Conservation (phyloP, 2,329 filamentous ascomycete genomes). For the Ophiosphaerella herpotricha region DNA sequence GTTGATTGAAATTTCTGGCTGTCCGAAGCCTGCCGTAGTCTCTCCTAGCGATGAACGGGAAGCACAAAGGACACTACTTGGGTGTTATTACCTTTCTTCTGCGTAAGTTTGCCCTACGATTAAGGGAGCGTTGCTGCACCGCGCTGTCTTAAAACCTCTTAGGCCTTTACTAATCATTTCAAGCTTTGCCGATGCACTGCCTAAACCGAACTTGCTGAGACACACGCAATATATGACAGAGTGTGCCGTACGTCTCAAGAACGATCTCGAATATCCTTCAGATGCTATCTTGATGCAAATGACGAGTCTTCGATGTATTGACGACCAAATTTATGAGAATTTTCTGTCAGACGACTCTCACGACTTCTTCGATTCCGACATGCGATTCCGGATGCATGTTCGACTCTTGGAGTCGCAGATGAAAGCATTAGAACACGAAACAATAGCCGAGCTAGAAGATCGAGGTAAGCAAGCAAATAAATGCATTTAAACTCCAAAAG, state of each 20-base stretch:
- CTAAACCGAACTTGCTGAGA: conserved; percentile 7
- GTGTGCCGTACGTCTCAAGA: conserved; percentile 8
- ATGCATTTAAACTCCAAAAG: neutral
- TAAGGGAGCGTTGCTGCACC: neutral
- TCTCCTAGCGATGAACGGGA: conserved; percentile 16
- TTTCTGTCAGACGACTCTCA: conserved; percentile 19
- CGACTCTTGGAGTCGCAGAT: conserved; percentile 20
- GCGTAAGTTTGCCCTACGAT: conserved; percentile 21
- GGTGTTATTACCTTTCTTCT: conserved; percentile 28
- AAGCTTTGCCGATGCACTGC: no score
- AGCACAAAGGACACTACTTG: conserved; percentile 24
- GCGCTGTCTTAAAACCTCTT: no score
- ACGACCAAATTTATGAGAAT: conserved; percentile 24
- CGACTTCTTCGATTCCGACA: conserved; percentile 18
- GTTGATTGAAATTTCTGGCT: conserved; percentile 13
- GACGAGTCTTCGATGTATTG: conserved; percentile 18
- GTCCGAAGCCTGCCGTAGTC: conserved; percentile 1
- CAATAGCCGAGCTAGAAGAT: conserved; percentile 12
- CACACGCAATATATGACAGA: conserved; percentile 16
- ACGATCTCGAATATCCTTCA: conserved; percentile 16
- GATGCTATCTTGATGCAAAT: conserved; percentile 20
- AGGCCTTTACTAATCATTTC: no score
- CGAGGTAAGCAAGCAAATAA: neutral
- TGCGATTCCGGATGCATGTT: conserved; percentile 22
- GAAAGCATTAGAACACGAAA: conserved; percentile 1